Evolutionary conservation across 78 protist genomes (phyloP), one percentile per base, ranked within the genome.

Genomic region (Cavenderia fasciculata): DNA sequence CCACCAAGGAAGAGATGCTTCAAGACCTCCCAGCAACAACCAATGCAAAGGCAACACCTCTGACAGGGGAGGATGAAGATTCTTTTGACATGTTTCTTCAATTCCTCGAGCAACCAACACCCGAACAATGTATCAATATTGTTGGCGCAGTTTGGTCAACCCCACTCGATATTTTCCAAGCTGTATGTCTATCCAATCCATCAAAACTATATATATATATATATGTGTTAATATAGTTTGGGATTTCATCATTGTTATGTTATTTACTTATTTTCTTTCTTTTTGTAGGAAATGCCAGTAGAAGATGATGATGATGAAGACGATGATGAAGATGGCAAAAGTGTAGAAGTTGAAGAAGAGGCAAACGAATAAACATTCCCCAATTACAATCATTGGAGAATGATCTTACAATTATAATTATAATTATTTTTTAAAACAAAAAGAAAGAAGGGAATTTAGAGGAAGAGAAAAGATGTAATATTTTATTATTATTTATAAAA

Each of bases 271-370:
- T 49, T 49, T 18, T 14, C 54, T 18, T 49, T 14, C 12, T 14
- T 49, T 49, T 14, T 18, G 14, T 49, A 12, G 14, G 14, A 18
- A 12, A 49, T 18, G 12, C 54, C 12, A 49, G 14, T 49, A 49
- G 54, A 34, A 29, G 4, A 6, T 34, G 43, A 61, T 34, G n/a
- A n/a, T 61, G 69, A 61, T 31, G 49, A 23, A 18, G 69, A 61
- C 2, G 69, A 34, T 18, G n/a, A 31, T 7, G 38, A 61, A 34
- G 38, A 31, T 61, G 69, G 38, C 5, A 40, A 61, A 12, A 40
- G 16, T 29, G 69, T 31, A 10, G 43, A 61, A 61, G 69, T 31
- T 29, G 69, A 61, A 6, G 69, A 61, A 34, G 69, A 61, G 31
- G 29, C 18, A 61, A 18, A 61, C 3, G 43, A 61, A 61, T 31